These are phyloP conservation scores for Powellomyces hirtus DNA, from an alignment of 192 early-diverging fungal genomes.

Conservation along the genomic window DNA sequence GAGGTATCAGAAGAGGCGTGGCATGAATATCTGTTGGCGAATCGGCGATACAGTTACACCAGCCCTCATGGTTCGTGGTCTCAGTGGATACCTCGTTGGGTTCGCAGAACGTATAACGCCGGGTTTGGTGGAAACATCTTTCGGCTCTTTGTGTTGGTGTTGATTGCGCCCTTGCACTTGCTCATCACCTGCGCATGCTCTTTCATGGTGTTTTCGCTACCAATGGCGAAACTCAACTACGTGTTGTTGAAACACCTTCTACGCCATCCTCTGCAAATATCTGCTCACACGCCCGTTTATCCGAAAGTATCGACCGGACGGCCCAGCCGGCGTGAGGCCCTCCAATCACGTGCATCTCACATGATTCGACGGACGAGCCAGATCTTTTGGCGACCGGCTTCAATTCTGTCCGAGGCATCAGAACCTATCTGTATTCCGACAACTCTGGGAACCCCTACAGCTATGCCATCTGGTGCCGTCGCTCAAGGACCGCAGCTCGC, in stretches of 20 bases:
- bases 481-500: constrained; percentile 21
- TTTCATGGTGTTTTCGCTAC: constrained; percentile 83
- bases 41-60: constrained; percentile 17
- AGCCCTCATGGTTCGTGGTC: constrained; percentile 1
- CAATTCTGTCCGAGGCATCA: constrained; percentile 30
- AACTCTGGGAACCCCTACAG: constrained; percentile 23
- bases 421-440: constrained; percentile 47
- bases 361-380: constrained; percentile 12
- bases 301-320: neutral
- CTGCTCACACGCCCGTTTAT: constrained; percentile 44
- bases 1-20: constrained; percentile 26
- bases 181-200: constrained; percentile 76
- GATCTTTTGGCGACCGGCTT: constrained; percentile 35
- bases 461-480: constrained; percentile 14
- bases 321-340: constrained; percentile 6
- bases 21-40: constrained; percentile 10
- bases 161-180: constrained; percentile 76
- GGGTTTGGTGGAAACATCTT: constrained; percentile 43
- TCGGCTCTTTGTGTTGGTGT: constrained; percentile 16
- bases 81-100: constrained; percentile 21
- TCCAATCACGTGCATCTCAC: neutral
- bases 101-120: constrained; percentile 15
- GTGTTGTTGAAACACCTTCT: constrained; percentile 75
- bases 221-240: constrained; percentile 92
- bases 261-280: constrained; percentile 70